Evolutionary conservation across 306 rosid genomes (phyloP).

Genomic region (Senna siamea): DNA sequence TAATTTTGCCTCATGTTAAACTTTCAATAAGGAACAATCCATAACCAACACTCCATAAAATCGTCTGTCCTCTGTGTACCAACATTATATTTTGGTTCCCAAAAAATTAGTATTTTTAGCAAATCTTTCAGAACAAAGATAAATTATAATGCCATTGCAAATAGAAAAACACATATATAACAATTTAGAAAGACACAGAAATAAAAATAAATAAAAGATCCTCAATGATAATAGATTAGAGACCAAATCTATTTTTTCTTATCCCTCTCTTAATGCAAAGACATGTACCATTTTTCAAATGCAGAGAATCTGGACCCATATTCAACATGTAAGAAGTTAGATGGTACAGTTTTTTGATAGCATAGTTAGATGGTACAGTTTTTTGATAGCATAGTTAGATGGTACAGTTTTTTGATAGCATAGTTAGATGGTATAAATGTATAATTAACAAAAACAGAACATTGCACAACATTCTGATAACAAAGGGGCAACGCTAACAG

Average conservation of each 20-base stretch:
- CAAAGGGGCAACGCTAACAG: constrained; percentile 27
- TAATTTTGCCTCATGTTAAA: background rate
- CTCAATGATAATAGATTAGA: too few relatives aligned
- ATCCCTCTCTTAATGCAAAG: too few relatives aligned
- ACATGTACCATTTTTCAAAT: too few relatives aligned
- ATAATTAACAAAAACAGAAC: constrained; percentile 3
- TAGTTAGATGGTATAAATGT: constrained; percentile 4
- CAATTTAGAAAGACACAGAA: too few relatives aligned
- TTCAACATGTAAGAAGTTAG: background rate
- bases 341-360: too few relatives aligned
- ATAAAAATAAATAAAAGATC: too few relatives aligned
- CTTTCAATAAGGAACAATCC: background rate
- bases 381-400: background rate
- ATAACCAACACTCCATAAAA: background rate
- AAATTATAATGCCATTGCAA: constrained; percentile 9
- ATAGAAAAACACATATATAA: background rate
- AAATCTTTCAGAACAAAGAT: background rate
- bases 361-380: constrained; percentile 1
- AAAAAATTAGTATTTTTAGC: constrained; percentile 6
- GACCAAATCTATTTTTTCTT: too few relatives aligned
- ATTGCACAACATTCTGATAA: constrained; percentile 5
- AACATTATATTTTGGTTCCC: background rate
- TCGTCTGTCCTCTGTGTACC: background rate
- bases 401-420: too few relatives aligned
- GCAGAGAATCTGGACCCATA: too few relatives aligned